phyloP scores from a whole-genome alignment of 805 yeast genomes.

The Dipodascopsis tothii region DNA sequence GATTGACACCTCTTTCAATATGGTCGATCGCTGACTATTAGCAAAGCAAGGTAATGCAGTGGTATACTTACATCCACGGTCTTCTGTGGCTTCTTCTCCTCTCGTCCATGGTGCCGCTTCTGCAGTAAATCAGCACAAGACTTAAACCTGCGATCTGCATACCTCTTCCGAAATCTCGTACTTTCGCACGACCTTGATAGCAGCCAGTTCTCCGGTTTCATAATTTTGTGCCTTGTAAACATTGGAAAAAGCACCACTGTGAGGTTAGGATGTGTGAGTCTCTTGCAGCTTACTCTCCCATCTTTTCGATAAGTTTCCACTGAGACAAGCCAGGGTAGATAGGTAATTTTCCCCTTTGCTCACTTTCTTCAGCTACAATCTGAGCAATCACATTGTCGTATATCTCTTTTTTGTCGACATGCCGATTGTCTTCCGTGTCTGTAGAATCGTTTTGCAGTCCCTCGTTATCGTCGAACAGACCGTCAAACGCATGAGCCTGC shows the following conservation, averaged over 20 bases:
- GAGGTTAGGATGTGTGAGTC: not conserved
- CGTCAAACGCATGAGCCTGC: conserved; percentile 38
- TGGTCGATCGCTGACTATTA: conserved; percentile 39
- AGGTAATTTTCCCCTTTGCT: conserved; percentile 30
- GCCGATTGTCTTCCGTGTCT: not conserved
- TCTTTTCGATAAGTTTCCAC: conserved; percentile 34
- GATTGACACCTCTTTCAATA: conserved; percentile 63
- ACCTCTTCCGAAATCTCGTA: conserved; percentile 28
- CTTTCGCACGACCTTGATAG: conserved; percentile 70
- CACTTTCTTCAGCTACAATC: conserved; percentile 37
- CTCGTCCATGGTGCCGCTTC: conserved; percentile 17
- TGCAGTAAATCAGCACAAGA: not conserved
- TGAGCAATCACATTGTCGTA: conserved; percentile 34
- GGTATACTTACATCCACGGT: conserved; percentile 15
- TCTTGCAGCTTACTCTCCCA: conserved; percentile 38
- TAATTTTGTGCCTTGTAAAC: conserved; percentile 66
- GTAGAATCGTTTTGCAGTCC: not conserved
- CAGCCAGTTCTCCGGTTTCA: conserved; percentile 43
- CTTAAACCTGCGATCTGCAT: not conserved
- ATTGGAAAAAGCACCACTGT: conserved; percentile 73
- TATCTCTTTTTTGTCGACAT: conserved; percentile 25
- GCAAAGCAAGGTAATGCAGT: conserved; percentile 3
- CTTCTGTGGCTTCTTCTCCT: conserved; percentile 21
- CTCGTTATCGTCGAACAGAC: conserved; percentile 1
- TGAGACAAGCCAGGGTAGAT: conserved; percentile 35